Evolutionary conservation across 2,329 filamentous ascomycete species (phyloP), one percentile per base, ranked within the genome.

Genomic region (Curvularia sp.): DNA sequence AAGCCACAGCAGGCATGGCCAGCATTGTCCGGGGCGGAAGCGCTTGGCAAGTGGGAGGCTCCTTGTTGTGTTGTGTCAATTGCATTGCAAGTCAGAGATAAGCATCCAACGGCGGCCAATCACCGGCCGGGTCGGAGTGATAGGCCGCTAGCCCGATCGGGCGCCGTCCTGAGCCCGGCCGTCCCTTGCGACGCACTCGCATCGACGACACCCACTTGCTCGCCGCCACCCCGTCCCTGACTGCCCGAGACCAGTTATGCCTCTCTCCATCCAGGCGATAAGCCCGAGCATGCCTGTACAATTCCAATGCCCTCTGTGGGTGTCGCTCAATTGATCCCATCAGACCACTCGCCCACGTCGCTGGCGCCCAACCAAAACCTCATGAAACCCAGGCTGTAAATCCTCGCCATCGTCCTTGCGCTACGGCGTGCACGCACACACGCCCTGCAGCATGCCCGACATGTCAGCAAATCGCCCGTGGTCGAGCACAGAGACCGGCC

Each of bases 1-100:
- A 47, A 56, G 49, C 51, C 58, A 52, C 50, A 26, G 55, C 48
- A 56, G 48, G 44, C 53, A 15, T 49, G 44, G 47, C 44, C 53
- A 49, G 72, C 71, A 66, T 69, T 68, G 68, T 55, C 55, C 54
- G 51, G 57, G 61, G 65, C 61, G 67, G 62, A 41, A 65, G 57
- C 35, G 38, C 73, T 75, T 73, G 72, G 74, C 73, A 65, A 55
- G 59, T 62, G 65, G 63, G 70, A 61, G 61, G 67, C 42, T 58
- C 58, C 48, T 57, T 47, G 58, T 65, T 65, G 54, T 24, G 60
- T 60, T 63, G 60, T 60, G 58, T 61, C 59, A 64, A 60, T 57
- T 50, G 51, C 59, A 62, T 60, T 58, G 52, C 51, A 55, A 44
- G 41, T 42, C 55, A 57, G 24, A 60, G 57, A 60, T 60, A 60